phyloP scores from a whole-genome alignment of 2,329 filamentous ascomycete genomes.

The Clarireedia paspali region DNA sequence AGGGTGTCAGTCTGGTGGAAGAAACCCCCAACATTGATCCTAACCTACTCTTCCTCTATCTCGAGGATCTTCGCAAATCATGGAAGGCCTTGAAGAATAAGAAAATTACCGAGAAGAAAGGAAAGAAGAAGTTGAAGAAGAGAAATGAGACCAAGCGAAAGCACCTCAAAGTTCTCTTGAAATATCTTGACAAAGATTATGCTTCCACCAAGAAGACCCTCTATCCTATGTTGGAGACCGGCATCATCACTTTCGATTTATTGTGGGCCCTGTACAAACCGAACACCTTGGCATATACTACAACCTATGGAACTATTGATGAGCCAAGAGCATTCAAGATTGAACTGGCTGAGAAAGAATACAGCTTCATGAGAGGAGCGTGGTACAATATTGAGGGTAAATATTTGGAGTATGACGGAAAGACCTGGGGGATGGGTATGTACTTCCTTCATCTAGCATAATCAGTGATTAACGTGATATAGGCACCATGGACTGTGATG shows the following conservation, averaged over 20 bases:
- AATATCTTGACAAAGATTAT: constrained; percentile 78
- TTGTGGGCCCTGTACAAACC: constrained; percentile 88
- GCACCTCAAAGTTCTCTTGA: constrained; percentile 65
- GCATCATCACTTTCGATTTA: constrained; percentile 81
- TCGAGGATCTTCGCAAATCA: constrained; percentile 64
- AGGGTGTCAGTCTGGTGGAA: constrained; percentile 71
- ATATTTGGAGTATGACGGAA: constrained; percentile 86
- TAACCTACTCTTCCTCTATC: constrained; percentile 64
- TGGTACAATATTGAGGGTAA: constrained; percentile 70
- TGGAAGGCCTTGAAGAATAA: constrained; percentile 57
- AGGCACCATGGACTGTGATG: constrained; percentile 55
- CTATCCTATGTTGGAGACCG: constrained; percentile 71
- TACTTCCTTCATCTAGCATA: not conserved
- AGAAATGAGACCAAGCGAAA: constrained; percentile 49
- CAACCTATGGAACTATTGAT: constrained; percentile 68
- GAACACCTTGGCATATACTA: constrained; percentile 69
- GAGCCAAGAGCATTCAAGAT: constrained; percentile 79
- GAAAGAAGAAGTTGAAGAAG: constrained; percentile 54
- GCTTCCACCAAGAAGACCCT: constrained; percentile 70
- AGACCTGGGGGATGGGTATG: constrained; percentile 67
- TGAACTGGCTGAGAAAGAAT: constrained; percentile 65
- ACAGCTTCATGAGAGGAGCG: constrained; percentile 60
- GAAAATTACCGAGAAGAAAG: constrained; percentile 42
- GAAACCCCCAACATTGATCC: constrained; percentile 68
- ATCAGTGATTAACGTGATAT: constrained; percentile 8